phyloP scores from a whole-genome alignment of 768 basidiomycete species.

The Boletus reticuloceps region DNA sequence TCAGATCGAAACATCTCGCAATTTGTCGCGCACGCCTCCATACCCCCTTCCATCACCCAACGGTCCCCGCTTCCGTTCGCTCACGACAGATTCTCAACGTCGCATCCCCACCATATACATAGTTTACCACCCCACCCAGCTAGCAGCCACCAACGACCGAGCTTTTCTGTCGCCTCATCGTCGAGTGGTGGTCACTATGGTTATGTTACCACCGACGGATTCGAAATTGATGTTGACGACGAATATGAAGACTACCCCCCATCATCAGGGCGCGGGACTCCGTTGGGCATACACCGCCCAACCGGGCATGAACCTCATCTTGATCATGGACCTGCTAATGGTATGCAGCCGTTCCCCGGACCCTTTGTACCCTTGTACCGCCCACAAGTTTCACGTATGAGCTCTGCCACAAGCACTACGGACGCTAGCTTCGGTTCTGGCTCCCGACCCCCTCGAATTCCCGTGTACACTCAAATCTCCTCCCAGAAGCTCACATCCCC shows the following conservation, averaged over 20 bases:
- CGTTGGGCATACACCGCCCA: slow-evolving; percentile 56
- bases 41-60: slow-evolving; percentile 35
- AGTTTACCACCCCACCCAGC: slow-evolving; percentile 33
- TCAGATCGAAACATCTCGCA: slow-evolving; percentile 62
- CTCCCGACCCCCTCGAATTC: slow-evolving; percentile 40
- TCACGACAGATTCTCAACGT: slow-evolving; percentile 36
- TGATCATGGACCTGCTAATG: slow-evolving; percentile 52
- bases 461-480: slow-evolving; percentile 68
- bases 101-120: slow-evolving; percentile 30
- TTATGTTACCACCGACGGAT: slow-evolving; percentile 63
- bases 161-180: slow-evolving; percentile 26
- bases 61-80: slow-evolving; percentile 35
- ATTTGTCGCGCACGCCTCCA: slow-evolving; percentile 41
- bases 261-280: slow-evolving; percentile 73
- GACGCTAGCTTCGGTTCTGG: slow-evolving; percentile 35
- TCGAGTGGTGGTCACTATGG: slow-evolving; percentile 19
- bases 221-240: slow-evolving; percentile 71
- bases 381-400: slow-evolving; percentile 46
- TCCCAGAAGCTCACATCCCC: slow-evolving; percentile 54
- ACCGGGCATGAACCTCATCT: slow-evolving; percentile 58
- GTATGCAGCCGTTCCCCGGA: slow-evolving; percentile 35
- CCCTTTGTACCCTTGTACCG: slow-evolving; percentile 32
- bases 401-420: slow-evolving; percentile 44
- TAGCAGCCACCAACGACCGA: slow-evolving; percentile 34
- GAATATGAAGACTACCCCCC: slow-evolving; percentile 76